These are phyloP conservation scores for Alternaria atra DNA, from an alignment of 2,329 filamentous ascomycete genomes.

Conservation along the genomic window DNA sequence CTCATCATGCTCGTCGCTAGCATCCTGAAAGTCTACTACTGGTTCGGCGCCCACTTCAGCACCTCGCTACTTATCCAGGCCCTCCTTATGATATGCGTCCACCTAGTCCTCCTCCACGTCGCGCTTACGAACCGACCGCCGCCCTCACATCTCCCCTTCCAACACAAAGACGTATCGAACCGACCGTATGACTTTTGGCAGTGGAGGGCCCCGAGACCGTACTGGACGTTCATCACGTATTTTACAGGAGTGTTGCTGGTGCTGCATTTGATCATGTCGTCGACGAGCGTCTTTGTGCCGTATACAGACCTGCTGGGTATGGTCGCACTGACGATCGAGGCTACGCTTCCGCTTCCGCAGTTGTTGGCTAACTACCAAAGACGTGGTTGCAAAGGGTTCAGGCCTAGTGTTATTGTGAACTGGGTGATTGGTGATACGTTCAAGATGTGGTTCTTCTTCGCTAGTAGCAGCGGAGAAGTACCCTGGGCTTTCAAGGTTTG, in stretches of 20 bases:
- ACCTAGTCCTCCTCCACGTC: conserved; percentile 67
- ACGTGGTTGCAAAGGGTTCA: conserved; percentile 78
- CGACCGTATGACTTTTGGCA: conserved; percentile 85
- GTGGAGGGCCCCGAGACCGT: conserved; percentile 77
- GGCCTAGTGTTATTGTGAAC: conserved; percentile 76
- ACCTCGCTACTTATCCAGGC: conserved; percentile 67
- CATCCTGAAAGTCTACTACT: conserved; percentile 72
- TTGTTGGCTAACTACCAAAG: conserved; percentile 74
- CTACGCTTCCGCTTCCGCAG: conserved; percentile 82
- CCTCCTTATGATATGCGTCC: conserved; percentile 66
- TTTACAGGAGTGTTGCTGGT: conserved; percentile 68
- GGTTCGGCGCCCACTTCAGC: conserved; percentile 70
- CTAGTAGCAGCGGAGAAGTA: conserved; percentile 72
- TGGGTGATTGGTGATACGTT: conserved; percentile 84
- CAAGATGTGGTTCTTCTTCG: conserved; percentile 83
- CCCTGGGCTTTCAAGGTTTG: conserved; percentile 84
- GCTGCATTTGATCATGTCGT: conserved; percentile 73
- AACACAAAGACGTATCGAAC: conserved; percentile 57
- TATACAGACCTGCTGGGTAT: conserved; percentile 77
- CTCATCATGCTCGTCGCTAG: conserved; percentile 73
- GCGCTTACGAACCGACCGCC: conserved; percentile 65
- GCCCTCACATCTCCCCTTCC: conserved; percentile 66
- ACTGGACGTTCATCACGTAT: conserved; percentile 81
- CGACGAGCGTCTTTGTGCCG: conserved; percentile 65
- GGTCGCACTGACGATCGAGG: conserved; percentile 80